Evolutionary conservation across 106 monocot species (phyloP), one percentile per base, ranked within the genome.

Genomic region (Dactylorhiza incarnata): DNA sequence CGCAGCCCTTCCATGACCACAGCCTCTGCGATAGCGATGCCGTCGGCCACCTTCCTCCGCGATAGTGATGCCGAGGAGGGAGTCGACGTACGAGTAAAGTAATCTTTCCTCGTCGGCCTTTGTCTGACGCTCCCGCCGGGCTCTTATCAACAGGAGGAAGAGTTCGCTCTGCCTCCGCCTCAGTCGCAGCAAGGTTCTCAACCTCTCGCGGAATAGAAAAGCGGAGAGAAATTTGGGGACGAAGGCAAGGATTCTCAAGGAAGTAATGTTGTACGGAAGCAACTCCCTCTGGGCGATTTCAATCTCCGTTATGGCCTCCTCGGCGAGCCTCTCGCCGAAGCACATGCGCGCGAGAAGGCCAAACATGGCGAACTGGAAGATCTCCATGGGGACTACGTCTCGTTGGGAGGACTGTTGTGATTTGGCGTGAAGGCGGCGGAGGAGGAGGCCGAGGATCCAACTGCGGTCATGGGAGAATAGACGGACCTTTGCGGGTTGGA

Each of bases 1-100:
- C 84, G 71, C 43, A 84, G 77, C 14, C 77, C 84, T 58, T 84
- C 84, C 47, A 84, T 19, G 10, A 84, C 55, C 50, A 84, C 80
- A 17, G 84, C 84, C 68, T 81, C 76, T 71, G 66, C 86, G 79
- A 15, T 80, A 86, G 82, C 3, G 15, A 5, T 2, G 81, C 17
- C 22, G 20, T 14, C 85, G 12, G 8, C 74, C 76, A 0, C 55
- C 76, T 48, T 81, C 78, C 23, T 73, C 52, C 12, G 81, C 7
- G n/a, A 81, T 53, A 15, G 23, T 71, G 48, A 81, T 13, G 48
- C 54, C 73, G 24, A 85, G 53, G 71, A 81, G 78, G 22, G 76
- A 78, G 45, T 79, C 77, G 0, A 82, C 16, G 37, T 58, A 82
- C 22, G 63, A 82, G 71, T 52, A 75, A 16, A 68, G 48, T 11